Evolutionary conservation across 345 rosid genomes (phyloP), one percentile per base, ranked within the genome.

Genomic region (Eucalyptus fibrosa): DNA sequence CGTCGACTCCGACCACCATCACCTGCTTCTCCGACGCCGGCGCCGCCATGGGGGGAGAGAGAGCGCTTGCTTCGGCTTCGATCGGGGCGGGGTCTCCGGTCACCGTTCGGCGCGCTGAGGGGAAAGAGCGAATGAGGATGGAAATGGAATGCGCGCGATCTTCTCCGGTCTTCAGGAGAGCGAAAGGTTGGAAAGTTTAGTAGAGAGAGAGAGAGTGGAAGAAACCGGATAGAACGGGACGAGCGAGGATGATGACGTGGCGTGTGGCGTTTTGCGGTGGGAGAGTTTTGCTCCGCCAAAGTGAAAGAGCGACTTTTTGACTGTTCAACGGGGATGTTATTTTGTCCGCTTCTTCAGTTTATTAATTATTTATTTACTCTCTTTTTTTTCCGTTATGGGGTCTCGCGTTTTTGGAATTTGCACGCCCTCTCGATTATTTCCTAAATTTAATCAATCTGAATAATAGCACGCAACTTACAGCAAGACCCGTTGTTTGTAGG

Each of bases 1-100:
- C 94, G 90, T 94, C 96, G 87, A 93, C 56, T 19, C 94, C 97
- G 85, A 94, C 92, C 81, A 95, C 86, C 89, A 94, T 91, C 88
- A 93, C 89, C 45, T 92, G 91, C 86, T 94, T 93, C 77, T 51
- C 91, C 87, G 60, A 10, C 42, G 47, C 62, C 30, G 62, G 15
- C 47, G 77, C 85, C 89, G 83, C 83, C 56, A 47, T 53, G 56
- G 56, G 56, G 24, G 56, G 56, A 18, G 24, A 53, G 56, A 53
- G 23, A 17, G 56, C 56, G 1, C 24, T 53, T 72, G n/a, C 47
- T 16, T 34, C 67, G 5, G 4, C 69, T 87, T 56, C 67, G 44
- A 23, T n/a, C 65, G 44, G 45, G 5, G 28, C 24, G 28, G 62
- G 40, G 1, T 16, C 87, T 37, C 49, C 59, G 44, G 8, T 32